These are phyloP conservation scores for Dactylellina leptospora DNA, from an alignment of 2,329 filamentous ascomycete species.

Conservation along the genomic window DNA sequence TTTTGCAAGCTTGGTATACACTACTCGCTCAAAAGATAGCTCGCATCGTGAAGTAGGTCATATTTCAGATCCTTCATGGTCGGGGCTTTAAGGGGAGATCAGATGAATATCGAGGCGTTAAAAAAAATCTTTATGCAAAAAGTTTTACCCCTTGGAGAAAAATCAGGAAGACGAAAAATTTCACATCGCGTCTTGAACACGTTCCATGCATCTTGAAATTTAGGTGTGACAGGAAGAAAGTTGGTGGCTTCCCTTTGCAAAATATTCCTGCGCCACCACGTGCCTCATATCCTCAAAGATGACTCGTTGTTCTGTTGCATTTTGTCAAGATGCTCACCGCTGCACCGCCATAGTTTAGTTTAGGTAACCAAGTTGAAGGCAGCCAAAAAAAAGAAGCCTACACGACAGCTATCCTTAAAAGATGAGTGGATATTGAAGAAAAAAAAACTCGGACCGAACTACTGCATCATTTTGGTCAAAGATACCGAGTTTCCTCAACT, in stretches of 20 bases:
- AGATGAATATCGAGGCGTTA: constrained; percentile 4
- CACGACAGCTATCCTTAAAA: constrained; percentile 30
- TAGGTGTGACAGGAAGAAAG: neutral
- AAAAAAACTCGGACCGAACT: constrained; percentile 11
- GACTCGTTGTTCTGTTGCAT: constrained; percentile 54
- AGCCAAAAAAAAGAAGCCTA: neutral
- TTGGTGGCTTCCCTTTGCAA: neutral
- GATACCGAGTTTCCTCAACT: constrained; percentile 45
- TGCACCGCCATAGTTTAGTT: constrained; percentile 33
- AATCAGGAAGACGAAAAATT: neutral
- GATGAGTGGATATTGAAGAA: neutral
- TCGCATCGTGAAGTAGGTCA: too few relatives aligned
- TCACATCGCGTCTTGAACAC: neutral
- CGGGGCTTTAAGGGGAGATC: neutral
- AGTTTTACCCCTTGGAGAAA: neutral
- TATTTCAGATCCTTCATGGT: too few relatives aligned
- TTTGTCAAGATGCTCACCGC: constrained; percentile 11
- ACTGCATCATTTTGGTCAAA: neutral
- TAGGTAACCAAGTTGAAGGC: neutral
- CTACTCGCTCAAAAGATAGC: neutral
- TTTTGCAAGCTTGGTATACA: too few relatives aligned
- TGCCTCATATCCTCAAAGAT: constrained; percentile 42
- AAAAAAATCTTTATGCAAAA: neutral
- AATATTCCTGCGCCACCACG: constrained; percentile 50
- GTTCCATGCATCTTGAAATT: neutral